Base-by-base conservation (phyloP, 139 green algal genomes). In the Chlorella sorokiniana region DNA sequence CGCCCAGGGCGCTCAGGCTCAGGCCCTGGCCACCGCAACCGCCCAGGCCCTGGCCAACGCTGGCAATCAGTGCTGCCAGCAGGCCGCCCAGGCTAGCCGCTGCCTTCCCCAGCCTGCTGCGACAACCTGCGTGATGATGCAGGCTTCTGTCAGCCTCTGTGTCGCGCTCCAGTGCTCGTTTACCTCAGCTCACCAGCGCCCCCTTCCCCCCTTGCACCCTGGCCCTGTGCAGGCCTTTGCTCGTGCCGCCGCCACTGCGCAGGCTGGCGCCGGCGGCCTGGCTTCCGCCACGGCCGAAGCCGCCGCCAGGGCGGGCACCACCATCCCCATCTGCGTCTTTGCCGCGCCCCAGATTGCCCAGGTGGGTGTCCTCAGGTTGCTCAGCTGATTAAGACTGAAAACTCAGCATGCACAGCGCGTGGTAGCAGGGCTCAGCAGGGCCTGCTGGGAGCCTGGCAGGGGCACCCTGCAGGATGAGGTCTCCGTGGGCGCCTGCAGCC, bases 241-340 rank as follows among this genome's bases (percentile, higher is more conserved):
- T n/a, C n/a, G 18, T 29, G 56, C 56, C 18, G 56, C 56, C 16
- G 56, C 56, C 23, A 22, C 29, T 33, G 56, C 56, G 6, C 56
- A 65, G 56, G 56, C 56, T n/a, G 56, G 56, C 56, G 18, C 56
- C 6, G 56, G 56, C 16, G 56, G 56, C 18, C 56, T 65, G 16
- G 56, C 56, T 10, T 65, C 56, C 22, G 56, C 56, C 23, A 22
- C n/a, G 16, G 56, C 56, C 56, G 6, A 65, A 6, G 56, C 56
- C 22, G 56, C 56, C 16, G 56, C 56, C 56, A 10, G 6, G 10
- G 56, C 56, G 6, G 56, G 56, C 56, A 65, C 56, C 22, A 65
- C 56, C 56, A 65, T 65, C 56, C 56, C 56, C 56, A 65, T 65
- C 22, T 65, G 56, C 56, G 56, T 65, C 18, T n/a, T 65, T 29